Base-by-base conservation (phyloP, 164 flowering plant genomes). In the Liriodendron chinense region DNA sequence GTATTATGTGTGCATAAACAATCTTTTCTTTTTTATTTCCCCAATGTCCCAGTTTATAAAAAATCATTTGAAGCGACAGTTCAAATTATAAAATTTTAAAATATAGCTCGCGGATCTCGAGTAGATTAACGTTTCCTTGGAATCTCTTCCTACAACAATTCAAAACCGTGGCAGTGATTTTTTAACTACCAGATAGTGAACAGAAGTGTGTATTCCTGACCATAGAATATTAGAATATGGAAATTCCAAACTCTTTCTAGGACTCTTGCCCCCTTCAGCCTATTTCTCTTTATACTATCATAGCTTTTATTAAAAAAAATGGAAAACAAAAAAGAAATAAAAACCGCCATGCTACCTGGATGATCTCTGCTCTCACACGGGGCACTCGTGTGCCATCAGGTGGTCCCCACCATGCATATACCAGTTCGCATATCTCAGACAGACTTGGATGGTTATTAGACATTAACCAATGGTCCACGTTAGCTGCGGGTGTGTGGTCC, bases 181-280 rank as follows among this genome's bases (percentile, higher is more conserved):
- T 63, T n/a, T 63, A 63, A 63, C 10, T 63, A 9, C 24, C 23
- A 24, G 18, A 26, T 13, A 3, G 7, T 14, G 7, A 66, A 66
- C 66, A 66, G 69, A 66, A 66, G 69, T 66, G n/a, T 66, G 69
- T 66, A 66, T 66, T 66, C 69, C 69, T 66, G 69, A 66, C 20
- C 47, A 24, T 3, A 14, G 43, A 66, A n/a, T n/a, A 34, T 34
- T 34, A 63, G 66, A 63, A 63, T 63, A 22, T 26, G 34, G 69
- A 34, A 66, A 0, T 47, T 9, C 23, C 25, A 47, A 9, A 47
- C 4, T 5, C 25, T 69, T 69, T 21, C n/a, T 9, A 9, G n/a
- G 47, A 20, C 18, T 22, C 24, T 47, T 69, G 71, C n/a, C 71
- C 71, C 71, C 56, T 4, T 34, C 4, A 34, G 43, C 43, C 43